Evolutionary conservation across 1,284 basidiomycete genomes (phyloP), one percentile per base, ranked within the genome.

Genomic region (Coniferiporia sulphurascens): DNA sequence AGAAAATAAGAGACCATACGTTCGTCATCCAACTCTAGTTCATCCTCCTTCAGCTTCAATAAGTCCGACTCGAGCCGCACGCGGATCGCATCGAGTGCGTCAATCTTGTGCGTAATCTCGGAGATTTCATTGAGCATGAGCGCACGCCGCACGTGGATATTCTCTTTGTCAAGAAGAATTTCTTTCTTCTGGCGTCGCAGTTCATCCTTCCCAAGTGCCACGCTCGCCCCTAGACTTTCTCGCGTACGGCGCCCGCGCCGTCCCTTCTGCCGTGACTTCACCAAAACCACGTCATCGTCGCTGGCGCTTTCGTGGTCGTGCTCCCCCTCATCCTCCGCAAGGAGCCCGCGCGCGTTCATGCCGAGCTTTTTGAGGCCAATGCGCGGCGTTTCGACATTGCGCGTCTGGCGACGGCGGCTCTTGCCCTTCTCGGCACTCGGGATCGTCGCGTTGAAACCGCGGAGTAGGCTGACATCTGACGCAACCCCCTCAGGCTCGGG

Each of bases 21-120:
- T 75, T 98, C 96, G 65, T 98, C 96, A 68, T 97, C 92, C 35
- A 99, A 76, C 70, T 98, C 96, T 35, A 99, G 77, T 66, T 98
- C 95, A 65, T 98, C 95, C 70, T 99, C 97, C 62, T 95, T 91
- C 56, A 98, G 72, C 67, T 84, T 89, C 43, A 99, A 74, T 22
- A 99, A 78, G 69, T 93, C 89, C 51, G 87, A 80, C 70, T 95
- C 89, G 19, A 99, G 78, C 63, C 88, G 88, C 6, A 84, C 78
- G 62, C 93, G 82, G 63, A 98, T 91, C 27, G 78, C 80, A 66
- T 95, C 92, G 49, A 99, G 77, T 19, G 87, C 85, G 60, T 89
- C 86, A 55, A 98, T 97, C 77, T 96, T 97, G 65, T 82, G 77
- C 12, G 91, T 87, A 13, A 98, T 90, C 69, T 96, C 93, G 48